phyloP scores from a whole-genome alignment of 257 asterid genomes.

The Solanum dulcamara region DNA sequence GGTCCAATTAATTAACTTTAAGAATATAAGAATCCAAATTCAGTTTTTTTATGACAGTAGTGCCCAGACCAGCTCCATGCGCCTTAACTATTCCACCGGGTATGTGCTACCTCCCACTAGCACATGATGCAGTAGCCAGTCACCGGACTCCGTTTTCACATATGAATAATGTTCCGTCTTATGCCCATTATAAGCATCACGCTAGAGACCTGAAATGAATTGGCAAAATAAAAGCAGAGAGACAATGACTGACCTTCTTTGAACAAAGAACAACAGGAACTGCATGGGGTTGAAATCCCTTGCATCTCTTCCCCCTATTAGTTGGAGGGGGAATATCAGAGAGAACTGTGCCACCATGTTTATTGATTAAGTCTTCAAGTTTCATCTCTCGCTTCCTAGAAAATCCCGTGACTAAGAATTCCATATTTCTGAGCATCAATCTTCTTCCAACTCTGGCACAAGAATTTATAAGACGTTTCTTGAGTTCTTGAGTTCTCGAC shows the following conservation, averaged over 20 bases:
- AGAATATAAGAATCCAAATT: not conserved
- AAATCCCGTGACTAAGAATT: conserved; percentile 71
- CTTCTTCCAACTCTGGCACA: conserved; percentile 27
- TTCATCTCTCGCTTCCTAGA: conserved; percentile 53
- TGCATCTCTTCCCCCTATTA: conserved; percentile 38
- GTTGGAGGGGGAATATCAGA: conserved; percentile 45
- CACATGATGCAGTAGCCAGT: not conserved
- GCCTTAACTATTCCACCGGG: not conserved
- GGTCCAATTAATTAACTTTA: not conserved
- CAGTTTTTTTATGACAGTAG: not conserved
- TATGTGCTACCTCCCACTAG: not conserved
- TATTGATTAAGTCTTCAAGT: conserved; percentile 47
- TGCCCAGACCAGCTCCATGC: not conserved
- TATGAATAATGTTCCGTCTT: not conserved
- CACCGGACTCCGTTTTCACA: not conserved
- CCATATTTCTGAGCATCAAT: conserved; percentile 53
- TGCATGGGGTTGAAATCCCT: conserved; percentile 22
- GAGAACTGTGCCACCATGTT: conserved; percentile 56
- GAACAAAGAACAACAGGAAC: conserved; percentile 55
- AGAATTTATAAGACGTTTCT: conserved; percentile 12
- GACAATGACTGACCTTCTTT: conserved; percentile 47
- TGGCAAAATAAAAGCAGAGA: not conserved
- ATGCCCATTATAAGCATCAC: not conserved
- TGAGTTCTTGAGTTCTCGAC: conserved; percentile 26
- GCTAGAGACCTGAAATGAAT: not conserved